Conservation (phyloP, 164 flowering plant genomes). For the Sedum album region DNA sequence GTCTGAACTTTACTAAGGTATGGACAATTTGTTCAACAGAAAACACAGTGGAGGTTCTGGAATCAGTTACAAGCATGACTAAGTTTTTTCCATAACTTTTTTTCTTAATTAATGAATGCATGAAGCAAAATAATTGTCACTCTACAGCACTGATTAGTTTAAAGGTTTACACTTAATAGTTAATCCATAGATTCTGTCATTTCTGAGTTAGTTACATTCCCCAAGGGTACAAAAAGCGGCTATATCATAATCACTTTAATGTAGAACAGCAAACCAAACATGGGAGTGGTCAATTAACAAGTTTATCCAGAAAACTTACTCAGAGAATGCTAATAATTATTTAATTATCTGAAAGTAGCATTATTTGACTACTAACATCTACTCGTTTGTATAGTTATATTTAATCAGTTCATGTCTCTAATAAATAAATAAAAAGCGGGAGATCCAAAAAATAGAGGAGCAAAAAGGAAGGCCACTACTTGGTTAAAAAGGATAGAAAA, state of each 20-base stretch:
- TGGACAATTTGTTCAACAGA: not conserved
- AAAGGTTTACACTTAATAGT: not conserved
- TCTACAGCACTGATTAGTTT: not conserved
- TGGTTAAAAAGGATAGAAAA: not conserved
- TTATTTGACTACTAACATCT: not conserved
- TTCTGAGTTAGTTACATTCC: not conserved
- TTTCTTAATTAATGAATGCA: no score
- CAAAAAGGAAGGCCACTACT: not conserved
- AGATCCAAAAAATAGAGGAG: not conserved
- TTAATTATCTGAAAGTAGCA: not conserved
- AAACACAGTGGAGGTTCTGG: not conserved
- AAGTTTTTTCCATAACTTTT: not conserved
- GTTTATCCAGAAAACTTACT: not conserved
- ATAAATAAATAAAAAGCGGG: not conserved
- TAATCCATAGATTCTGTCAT: not conserved
- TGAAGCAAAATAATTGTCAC: not conserved
- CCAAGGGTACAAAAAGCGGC: not conserved
- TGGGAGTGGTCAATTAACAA: not conserved
- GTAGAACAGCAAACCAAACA: not conserved
- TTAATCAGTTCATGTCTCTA: no score
- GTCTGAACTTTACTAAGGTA: no score
- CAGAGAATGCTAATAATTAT: not conserved
- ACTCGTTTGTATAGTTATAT: no score
- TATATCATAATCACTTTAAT: not conserved
- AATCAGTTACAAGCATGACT: not conserved